Conservation (phyloP, 2,329 filamentous ascomycete genomes). For the Cytospora piceae region DNA sequence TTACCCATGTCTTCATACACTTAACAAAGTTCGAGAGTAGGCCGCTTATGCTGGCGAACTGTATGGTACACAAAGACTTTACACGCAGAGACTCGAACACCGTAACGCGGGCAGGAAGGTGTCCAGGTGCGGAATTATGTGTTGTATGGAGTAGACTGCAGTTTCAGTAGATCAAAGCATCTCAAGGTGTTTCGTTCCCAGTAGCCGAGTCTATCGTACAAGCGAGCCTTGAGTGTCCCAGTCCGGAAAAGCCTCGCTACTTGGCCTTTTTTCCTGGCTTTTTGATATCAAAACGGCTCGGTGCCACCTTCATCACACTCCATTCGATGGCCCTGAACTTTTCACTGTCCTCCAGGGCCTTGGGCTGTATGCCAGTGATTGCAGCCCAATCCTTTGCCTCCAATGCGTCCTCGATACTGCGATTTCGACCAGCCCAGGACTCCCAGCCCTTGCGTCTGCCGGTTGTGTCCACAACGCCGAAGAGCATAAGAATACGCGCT, state of each 20-base stretch:
- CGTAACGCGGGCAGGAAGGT: too few relatives aligned
- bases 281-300: not conserved
- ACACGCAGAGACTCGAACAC: too few relatives aligned
- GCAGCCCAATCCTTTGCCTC: not conserved
- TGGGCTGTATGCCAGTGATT: not conserved
- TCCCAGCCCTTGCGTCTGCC: not conserved
- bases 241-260: not conserved
- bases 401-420: not conserved
- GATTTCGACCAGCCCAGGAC: not conserved
- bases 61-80: too few relatives aligned
- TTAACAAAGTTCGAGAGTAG: too few relatives aligned
- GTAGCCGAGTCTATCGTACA: not conserved
- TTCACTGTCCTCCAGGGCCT: not conserved
- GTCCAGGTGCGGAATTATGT: not conserved
- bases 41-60: too few relatives aligned
- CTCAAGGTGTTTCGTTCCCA: not conserved
- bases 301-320: not conserved
- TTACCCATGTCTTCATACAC: too few relatives aligned
- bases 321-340: slow-evolving; percentile 2
- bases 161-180: not conserved
- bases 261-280: not conserved
- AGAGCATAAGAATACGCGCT: not conserved
- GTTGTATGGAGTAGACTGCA: not conserved
- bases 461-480: not conserved
- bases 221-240: not conserved